A percentile compares a stretch with the other conserved stretches of the same genome.
Evolutionary conservation across 345 rosid genomes (phyloP).

Genomic region (Abelmoschus esculentus): DNA sequence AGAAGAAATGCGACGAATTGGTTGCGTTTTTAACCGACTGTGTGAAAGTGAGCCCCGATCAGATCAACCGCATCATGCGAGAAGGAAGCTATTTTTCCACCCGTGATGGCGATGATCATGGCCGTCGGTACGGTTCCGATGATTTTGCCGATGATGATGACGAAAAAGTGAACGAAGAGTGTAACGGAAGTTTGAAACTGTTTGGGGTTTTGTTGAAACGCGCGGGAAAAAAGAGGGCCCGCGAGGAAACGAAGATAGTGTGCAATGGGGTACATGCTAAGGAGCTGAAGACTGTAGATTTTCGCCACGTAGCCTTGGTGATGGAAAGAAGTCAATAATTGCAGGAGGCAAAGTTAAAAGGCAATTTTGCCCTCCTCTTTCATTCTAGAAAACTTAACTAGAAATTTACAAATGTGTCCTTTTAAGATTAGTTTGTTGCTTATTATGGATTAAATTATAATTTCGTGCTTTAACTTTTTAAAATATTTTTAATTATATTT

Average conservation of each 20-base stretch:
- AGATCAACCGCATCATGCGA: conserved; percentile 52
- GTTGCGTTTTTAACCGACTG: conserved; percentile 49
- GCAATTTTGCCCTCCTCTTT: no score
- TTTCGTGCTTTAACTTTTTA: no score
- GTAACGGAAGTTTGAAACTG: conserved; percentile 48
- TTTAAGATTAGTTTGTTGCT: no score
- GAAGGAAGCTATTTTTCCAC: conserved; percentile 27
- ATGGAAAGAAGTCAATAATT: conserved; percentile 17
- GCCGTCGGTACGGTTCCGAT: conserved; percentile 8
- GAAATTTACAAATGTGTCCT: no score
- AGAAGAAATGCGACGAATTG: conserved; percentile 67
- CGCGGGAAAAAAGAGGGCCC: conserved; percentile 49
- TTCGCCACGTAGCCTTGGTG: conserved; percentile 31
- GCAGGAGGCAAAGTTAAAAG: no score
- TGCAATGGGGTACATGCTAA: conserved; percentile 41
- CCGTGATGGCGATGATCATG: conserved; percentile 16
- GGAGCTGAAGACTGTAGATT: conserved; percentile 37
- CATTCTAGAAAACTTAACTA: no score
- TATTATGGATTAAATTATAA: no score
- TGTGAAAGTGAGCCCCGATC: conserved; percentile 60
- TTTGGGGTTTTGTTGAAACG: conserved; percentile 78
- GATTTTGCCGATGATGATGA: conserved; percentile 9
- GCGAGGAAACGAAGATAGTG: conserved; percentile 45
- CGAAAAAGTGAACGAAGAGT: conserved; percentile 14
- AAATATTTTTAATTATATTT: no score